Percentiles rank a stretch among this genome's conserved stretches.
Evolutionary conservation across 148 eudicot genomes (phyloP).

Genomic region (Vaccinium myrtillus): DNA sequence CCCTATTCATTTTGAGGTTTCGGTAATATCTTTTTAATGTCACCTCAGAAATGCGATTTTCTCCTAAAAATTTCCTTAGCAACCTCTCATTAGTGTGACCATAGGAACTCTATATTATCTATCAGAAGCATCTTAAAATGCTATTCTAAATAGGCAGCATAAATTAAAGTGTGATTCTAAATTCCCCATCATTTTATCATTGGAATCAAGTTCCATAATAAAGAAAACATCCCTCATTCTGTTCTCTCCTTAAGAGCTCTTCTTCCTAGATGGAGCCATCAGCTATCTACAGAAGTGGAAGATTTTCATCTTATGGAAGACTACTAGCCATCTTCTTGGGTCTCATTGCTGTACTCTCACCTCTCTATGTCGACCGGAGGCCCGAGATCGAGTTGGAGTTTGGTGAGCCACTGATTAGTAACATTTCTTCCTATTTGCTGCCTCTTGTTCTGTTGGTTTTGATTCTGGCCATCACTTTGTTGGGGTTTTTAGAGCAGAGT

Average conservation of each 20-base stretch:
- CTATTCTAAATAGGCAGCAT: background rate
- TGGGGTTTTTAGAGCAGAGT: constrained; percentile 47
- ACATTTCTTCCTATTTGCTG: constrained; percentile 37
- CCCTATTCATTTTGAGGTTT: too few relatives aligned
- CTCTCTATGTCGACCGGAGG: constrained; percentile 58
- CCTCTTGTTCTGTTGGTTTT: constrained; percentile 56
- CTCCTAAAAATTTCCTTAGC: too few relatives aligned
- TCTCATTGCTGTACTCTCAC: constrained; percentile 60
- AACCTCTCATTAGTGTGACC: too few relatives aligned
- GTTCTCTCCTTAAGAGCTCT: background rate
- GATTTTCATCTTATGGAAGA: constrained; percentile 45
- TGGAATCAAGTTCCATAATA: background rate
- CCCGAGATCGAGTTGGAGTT: constrained; percentile 32
- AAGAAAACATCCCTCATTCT: background rate
- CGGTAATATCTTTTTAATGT: too few relatives aligned
- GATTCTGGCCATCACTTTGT: constrained; percentile 52
- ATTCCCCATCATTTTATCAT: background rate
- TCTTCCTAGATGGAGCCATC: constrained; percentile 44
- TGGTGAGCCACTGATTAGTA: constrained; percentile 34
- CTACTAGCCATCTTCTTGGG: constrained; percentile 45
- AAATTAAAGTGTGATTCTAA: background rate
- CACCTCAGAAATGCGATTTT: too few relatives aligned
- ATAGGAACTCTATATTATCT: too few relatives aligned
- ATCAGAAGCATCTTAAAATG: background rate
- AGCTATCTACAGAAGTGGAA: constrained; percentile 16